These are phyloP conservation scores for Neoscytalidium dimidiatum DNA, from an alignment of 2,329 filamentous ascomycete genomes.

Conservation along the genomic window DNA sequence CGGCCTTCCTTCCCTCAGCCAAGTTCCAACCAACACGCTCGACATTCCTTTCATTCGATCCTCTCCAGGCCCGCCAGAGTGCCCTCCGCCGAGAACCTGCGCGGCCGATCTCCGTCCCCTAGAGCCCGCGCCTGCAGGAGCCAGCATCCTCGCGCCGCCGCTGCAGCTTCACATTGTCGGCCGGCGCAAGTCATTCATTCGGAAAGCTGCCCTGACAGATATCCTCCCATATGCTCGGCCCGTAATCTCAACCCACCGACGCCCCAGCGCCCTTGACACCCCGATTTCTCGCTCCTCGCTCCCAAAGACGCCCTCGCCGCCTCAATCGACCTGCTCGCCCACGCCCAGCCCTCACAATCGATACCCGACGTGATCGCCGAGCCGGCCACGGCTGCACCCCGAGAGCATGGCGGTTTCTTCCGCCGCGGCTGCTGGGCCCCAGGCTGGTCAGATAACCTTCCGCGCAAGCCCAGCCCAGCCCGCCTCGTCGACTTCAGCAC, in stretches of 20 bases:
- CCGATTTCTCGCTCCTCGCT: conserved; percentile 3
- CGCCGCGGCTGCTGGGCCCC: conserved; percentile 34
- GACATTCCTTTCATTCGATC: conserved; percentile 19
- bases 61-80: neutral
- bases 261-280: conserved; percentile 11
- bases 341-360: neutral
- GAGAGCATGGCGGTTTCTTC: conserved; percentile 39
- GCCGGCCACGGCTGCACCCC: conserved; percentile 20
- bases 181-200: conserved; percentile 16
- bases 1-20: conserved; percentile 14
- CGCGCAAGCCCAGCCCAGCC: conserved; percentile 36
- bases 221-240: conserved; percentile 19
- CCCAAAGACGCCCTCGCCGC: neutral
- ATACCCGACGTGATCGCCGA: neutral
- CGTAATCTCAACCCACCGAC: conserved; percentile 13
- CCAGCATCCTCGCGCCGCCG: conserved; percentile 11
- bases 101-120: neutral
- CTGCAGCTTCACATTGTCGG: conserved; percentile 1
- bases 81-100: neutral
- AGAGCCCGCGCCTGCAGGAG: conserved; percentile 9
- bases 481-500: conserved; percentile 7
- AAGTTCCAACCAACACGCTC: conserved; percentile 13
- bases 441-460: conserved; percentile 34
- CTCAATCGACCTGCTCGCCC: neutral
- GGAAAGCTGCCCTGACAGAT: conserved; percentile 18